phyloP scores from a whole-genome alignment of 2,329 filamentous ascomycete species.

The Hawksworthiomyces lignivorus region DNA sequence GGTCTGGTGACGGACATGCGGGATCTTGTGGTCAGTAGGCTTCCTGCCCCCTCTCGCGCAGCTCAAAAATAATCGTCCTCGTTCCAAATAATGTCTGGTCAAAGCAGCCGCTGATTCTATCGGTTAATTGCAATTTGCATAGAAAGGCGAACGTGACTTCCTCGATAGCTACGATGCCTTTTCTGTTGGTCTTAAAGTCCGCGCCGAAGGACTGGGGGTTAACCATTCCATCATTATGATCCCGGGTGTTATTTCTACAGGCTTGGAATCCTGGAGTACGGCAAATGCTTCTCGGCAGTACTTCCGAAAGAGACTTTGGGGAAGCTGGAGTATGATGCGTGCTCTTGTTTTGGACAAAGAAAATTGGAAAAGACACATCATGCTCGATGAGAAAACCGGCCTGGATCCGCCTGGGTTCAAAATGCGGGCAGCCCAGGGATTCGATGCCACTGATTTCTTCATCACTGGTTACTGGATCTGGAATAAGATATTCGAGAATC shows the following conservation, averaged over 20 bases:
- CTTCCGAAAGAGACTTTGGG: constrained; percentile 92
- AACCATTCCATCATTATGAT: constrained; percentile 94
- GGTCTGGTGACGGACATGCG: constrained; percentile 79
- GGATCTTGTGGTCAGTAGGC: constrained; percentile 64
- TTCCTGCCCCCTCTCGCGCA: not conserved
- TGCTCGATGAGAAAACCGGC: constrained; percentile 88
- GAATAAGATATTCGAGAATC: constrained; percentile 97
- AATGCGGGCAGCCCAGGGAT: constrained; percentile 86
- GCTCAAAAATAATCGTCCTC: no score
- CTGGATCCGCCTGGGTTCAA: constrained; percentile 88
- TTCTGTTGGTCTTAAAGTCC: constrained; percentile 76
- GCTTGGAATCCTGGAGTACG: constrained; percentile 94
- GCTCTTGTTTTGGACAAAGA: constrained; percentile 89
- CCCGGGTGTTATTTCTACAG: constrained; percentile 93
- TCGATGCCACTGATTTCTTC: constrained; percentile 96
- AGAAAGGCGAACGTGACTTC: constrained; percentile 76
- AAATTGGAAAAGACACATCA: constrained; percentile 90
- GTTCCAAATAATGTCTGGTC: no score
- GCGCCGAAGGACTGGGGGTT: constrained; percentile 70
- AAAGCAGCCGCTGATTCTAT: no score
- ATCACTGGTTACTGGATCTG: constrained; percentile 94
- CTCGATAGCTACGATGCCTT: constrained; percentile 91
- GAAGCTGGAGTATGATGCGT: constrained; percentile 98
- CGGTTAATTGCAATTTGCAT: no score
- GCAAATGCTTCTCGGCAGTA: constrained; percentile 77